phyloP scores from a whole-genome alignment of 139 green algal species.

The Auxenochlorella pyrenoidosa region DNA sequence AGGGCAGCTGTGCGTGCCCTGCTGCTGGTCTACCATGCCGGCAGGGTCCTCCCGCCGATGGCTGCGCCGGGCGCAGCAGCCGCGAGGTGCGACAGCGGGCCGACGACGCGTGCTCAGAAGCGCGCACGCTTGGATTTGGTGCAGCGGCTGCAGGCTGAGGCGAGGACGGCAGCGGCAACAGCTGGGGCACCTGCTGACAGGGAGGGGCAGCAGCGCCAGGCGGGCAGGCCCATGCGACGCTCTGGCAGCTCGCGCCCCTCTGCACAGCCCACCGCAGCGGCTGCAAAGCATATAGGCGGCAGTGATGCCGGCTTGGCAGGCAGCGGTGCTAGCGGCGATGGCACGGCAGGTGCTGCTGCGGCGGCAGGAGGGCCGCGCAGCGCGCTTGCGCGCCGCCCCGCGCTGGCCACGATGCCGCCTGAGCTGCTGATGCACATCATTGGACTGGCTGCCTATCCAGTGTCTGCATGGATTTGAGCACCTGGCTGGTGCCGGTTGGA shows the following conservation, averaged over 20 bases:
- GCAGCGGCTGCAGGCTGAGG: not conserved
- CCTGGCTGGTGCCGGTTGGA: no score
- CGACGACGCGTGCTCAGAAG: not conserved
- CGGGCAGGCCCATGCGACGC: not conserved
- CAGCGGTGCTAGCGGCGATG: not conserved
- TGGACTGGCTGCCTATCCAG: not conserved
- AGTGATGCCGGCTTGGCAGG: not conserved
- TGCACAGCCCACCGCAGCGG: not conserved
- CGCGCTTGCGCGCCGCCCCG: not conserved
- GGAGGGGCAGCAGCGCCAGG: not conserved
- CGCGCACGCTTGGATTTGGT: not conserved
- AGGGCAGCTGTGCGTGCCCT: not conserved
- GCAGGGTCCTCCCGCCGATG: not conserved
- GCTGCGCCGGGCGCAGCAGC: not conserved
- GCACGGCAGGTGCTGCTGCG: not conserved
- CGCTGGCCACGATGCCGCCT: not conserved
- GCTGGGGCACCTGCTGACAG: not conserved
- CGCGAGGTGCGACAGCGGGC: not conserved
- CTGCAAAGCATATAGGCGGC: not conserved
- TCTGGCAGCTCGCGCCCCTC: not conserved
- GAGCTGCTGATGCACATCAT: conserved; percentile 30
- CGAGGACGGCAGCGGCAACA: not conserved
- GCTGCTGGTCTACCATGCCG: conserved; percentile 10
- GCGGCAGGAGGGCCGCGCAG: not conserved
- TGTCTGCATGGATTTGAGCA: conserved; percentile 10